These are phyloP conservation scores for Hypoxylon fuscum DNA, from an alignment of 495 filamentous ascomycete genomes.

Conservation along the genomic window DNA sequence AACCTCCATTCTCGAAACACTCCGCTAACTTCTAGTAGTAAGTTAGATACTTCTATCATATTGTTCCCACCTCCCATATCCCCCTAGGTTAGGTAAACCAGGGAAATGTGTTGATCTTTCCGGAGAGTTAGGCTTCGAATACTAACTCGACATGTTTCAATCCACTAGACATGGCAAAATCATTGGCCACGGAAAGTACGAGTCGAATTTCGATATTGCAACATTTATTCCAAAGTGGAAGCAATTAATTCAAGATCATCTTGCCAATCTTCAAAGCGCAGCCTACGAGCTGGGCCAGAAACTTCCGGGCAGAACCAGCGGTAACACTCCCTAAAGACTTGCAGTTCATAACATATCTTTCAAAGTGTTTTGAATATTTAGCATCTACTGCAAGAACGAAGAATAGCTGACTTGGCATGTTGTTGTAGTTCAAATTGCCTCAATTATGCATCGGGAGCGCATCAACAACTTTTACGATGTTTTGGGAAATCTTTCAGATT, in stretches of 20 bases:
- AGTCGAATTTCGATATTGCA: conserved; percentile 49
- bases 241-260: conserved; percentile 32
- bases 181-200: conserved; percentile 52
- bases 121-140: too few relatives aligned
- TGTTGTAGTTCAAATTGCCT: conserved; percentile 15
- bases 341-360: background rate
- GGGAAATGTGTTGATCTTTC: too few relatives aligned
- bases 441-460: conserved; percentile 22
- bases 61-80: too few relatives aligned
- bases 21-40: too few relatives aligned
- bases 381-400: too few relatives aligned
- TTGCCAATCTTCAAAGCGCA: conserved; percentile 27
- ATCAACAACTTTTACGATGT: conserved; percentile 36
- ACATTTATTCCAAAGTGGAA: conserved; percentile 42
- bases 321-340: background rate
- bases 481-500: conserved; percentile 20
- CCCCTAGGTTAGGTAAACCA: too few relatives aligned
- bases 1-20: too few relatives aligned
- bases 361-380: background rate
- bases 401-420: background rate
- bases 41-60: too few relatives aligned
- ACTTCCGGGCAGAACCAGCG: conserved; percentile 18
- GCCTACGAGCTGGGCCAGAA: conserved; percentile 15
- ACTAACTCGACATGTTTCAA: too few relatives aligned
- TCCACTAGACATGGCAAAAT: conserved; percentile 55